Percentiles rank a stretch among this genome's conserved stretches.
Conservation (phyloP, 352 stramenopile species). For the Phytopythium chamaehyphon region DNA sequence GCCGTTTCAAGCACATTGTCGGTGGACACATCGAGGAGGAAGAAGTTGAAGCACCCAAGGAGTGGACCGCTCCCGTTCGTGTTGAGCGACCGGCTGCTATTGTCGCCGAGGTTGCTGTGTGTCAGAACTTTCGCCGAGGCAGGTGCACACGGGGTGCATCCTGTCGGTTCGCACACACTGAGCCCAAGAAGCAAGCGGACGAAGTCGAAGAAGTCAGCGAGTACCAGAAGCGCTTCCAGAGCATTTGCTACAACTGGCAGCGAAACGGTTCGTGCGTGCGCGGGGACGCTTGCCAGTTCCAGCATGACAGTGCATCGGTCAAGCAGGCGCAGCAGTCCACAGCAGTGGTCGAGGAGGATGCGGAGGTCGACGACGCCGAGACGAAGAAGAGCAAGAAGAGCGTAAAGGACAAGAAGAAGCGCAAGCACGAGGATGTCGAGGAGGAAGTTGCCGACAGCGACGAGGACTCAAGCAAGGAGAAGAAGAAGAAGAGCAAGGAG, state of each 20-base stretch:
- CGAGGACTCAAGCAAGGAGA: too few relatives aligned
- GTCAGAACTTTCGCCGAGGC: slow-evolving; percentile 45
- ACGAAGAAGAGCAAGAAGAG: slow-evolving; percentile 17
- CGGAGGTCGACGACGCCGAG: slow-evolving; percentile 5
- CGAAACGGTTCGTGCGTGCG: slow-evolving; percentile 30
- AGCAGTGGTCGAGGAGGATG: slow-evolving; percentile 1
- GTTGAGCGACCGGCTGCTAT: slow-evolving; percentile 30
- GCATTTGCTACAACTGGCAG: slow-evolving; percentile 66
- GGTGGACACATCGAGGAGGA: slow-evolving; percentile 10
- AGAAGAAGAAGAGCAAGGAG: background rate
- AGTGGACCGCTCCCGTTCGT: slow-evolving; percentile 24
- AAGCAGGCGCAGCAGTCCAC: background rate
- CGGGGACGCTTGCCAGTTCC: slow-evolving; percentile 43
- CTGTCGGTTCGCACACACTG: slow-evolving; percentile 56
- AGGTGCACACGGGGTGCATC: slow-evolving; percentile 41
- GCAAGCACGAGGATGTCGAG: slow-evolving; percentile 5
- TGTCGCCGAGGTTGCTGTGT: slow-evolving; percentile 44
- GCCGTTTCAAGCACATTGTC: slow-evolving; percentile 54
- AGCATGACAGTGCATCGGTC: slow-evolving; percentile 22
- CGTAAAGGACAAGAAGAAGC: slow-evolving; percentile 8
- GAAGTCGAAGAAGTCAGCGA: slow-evolving; percentile 52
- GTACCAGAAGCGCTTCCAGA: slow-evolving; percentile 66
- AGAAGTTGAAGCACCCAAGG: slow-evolving; percentile 3
- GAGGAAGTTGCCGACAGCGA: slow-evolving; percentile 1
- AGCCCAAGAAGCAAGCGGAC: slow-evolving; percentile 13